Base-by-base conservation (phyloP, 805 yeast species). In the Lipomyces starkeyi region DNA sequence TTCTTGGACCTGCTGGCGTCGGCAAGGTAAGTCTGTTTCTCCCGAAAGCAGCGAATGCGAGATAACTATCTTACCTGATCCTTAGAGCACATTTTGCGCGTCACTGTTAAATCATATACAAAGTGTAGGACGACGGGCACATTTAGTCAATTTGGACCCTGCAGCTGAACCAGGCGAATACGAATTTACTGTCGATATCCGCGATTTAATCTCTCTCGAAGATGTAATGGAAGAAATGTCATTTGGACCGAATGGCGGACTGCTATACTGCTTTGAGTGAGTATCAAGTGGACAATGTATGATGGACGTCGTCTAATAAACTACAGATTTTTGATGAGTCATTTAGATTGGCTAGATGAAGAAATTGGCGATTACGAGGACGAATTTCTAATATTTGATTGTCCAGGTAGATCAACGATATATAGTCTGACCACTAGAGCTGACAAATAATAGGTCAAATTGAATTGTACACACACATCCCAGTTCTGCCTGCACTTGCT, bases 1-100 rank as follows among this genome's bases (percentile, higher is more conserved):
- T 93, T 0, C 80, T 95, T 72, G 99, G 99, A 0, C 99, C 99
- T 22, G 99, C 99, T 0, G 99, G 99, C 52, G 98, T 91, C 9
- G 99, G 99, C 11, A 94, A 90, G 73, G 81, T 78, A 68, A 25
- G 76, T 66, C 25, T 22, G 29, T 43, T 11, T 2, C 9, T n/a
- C 11, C 8, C 34, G 22, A 37, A 35, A 37, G 8, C 9, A 7
- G 27, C 58, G 20, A 47, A 58, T 34, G 43, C 58, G 22, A 17
- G 20, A 2, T 37, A 37, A 37, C 17, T 11, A n/a, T 17, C 22
- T 43, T 7, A 43, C 20, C 22, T 37, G 43, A 54, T 8, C n/a
- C 20, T 47, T 63, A 83, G 78, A 87, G 95, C 59, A 92, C 99
- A 0, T 95, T 94, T 76, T 94, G 98, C 80, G 91, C 91, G 75